Evolutionary conservation across 768 basidiomycete genomes (phyloP).

Genomic region (Neoboletus magnificus): DNA sequence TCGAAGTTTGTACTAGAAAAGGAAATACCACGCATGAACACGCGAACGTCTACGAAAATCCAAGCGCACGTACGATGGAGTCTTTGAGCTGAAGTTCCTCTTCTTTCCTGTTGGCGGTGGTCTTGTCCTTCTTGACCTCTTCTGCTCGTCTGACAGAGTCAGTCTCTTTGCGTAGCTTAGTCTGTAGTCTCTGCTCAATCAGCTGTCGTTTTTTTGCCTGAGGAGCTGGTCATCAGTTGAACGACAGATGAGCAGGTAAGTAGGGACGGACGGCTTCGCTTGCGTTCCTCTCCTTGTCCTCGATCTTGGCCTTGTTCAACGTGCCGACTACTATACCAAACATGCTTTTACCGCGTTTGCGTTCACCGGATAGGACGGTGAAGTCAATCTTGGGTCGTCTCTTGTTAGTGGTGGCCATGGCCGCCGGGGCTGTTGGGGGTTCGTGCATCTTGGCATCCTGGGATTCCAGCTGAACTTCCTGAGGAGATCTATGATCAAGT

Average conservation of each 20-base stretch:
- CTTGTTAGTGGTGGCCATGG: slow-evolving; percentile 44
- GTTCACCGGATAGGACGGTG: slow-evolving; percentile 50
- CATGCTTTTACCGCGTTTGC: slow-evolving; percentile 85
- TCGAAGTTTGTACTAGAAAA: slow-evolving; percentile 67
- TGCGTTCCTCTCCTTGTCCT: slow-evolving; percentile 80
- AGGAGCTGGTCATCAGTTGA: slow-evolving; percentile 5
- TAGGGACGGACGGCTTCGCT: slow-evolving; percentile 66
- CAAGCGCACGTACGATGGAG: slow-evolving; percentile 57
- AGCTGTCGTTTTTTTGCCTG: slow-evolving; percentile 82
- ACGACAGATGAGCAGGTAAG: not conserved
- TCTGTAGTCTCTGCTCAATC: slow-evolving; percentile 82
- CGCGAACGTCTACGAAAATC: not conserved
- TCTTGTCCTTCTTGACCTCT: slow-evolving; percentile 84
- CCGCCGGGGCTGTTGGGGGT: slow-evolving; percentile 44
- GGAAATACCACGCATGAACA: not conserved
- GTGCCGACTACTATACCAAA: slow-evolving; percentile 82
- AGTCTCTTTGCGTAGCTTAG: slow-evolving; percentile 81
- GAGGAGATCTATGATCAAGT: slow-evolving; percentile 19
- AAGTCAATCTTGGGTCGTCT: slow-evolving; percentile 77
- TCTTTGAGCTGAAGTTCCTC: slow-evolving; percentile 80
- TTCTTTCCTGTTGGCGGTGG: slow-evolving; percentile 70
- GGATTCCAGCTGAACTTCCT: slow-evolving; percentile 33
- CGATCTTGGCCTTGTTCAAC: slow-evolving; percentile 82
- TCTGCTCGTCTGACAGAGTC: slow-evolving; percentile 81
- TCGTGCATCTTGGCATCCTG: slow-evolving; percentile 37